These are phyloP conservation scores for Kappamyces sp. DNA, from an alignment of 192 early-diverging fungal genomes.

Conservation along the genomic window DNA sequence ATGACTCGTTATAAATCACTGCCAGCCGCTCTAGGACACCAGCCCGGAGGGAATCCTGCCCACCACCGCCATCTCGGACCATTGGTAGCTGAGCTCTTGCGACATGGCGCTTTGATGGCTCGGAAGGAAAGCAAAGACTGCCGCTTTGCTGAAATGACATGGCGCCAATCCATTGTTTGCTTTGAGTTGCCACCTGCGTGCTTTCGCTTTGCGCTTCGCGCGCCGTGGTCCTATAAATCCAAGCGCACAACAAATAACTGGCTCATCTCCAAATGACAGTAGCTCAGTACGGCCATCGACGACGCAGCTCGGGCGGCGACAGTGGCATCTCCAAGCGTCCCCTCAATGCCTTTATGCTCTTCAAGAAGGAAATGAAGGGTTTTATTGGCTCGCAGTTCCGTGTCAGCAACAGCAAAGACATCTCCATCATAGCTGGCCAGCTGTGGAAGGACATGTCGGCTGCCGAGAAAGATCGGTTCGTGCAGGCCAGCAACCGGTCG, in stretches of 20 bases:
- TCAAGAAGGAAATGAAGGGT: constrained; percentile 3
- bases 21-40: background rate
- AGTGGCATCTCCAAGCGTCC: background rate
- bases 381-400: background rate
- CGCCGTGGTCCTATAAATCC: constrained; percentile 3
- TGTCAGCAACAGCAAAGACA: constrained; percentile 4
- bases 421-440: constrained; percentile 9
- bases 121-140: background rate
- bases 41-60: background rate
- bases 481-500: constrained; percentile 1
- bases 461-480: constrained; percentile 10
- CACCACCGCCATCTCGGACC: background rate
- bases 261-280: constrained; percentile 3
- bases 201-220: background rate
- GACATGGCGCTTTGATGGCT: background rate
- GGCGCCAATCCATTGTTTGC: constrained; percentile 8
- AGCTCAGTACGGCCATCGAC: background rate
- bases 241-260: constrained; percentile 6
- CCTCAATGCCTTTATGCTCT: constrained; percentile 13
- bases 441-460: constrained; percentile 3
- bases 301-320: constrained; percentile 5
- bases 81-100: background rate
- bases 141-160: constrained; percentile 8
- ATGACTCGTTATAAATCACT: background rate
- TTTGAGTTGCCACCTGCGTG: background rate